A percentile compares a stretch with the other conserved stretches of the same genome.
Conservation (phyloP, 345 rosid genomes). For the Salix arbutifolia region DNA sequence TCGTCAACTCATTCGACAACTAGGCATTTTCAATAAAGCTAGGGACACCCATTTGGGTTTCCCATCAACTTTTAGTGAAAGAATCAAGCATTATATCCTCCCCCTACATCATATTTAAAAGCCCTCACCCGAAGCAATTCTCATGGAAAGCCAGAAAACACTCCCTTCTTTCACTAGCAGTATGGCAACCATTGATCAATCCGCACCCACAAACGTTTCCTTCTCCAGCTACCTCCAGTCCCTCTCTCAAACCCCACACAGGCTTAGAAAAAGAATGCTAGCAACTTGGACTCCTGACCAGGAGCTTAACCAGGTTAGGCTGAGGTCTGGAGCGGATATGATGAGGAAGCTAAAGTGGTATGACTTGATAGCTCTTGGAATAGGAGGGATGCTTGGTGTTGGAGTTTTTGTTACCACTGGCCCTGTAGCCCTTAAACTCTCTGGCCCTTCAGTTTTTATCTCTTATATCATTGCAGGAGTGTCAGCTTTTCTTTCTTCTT, state of each 20-base stretch:
- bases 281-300: conserved; percentile 92
- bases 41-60: conserved; percentile 25
- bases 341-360: conserved; percentile 79
- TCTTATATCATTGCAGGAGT: conserved; percentile 77
- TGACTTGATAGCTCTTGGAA: conserved; percentile 83
- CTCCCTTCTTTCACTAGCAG: conserved; percentile 14
- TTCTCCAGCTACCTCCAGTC: conserved; percentile 49
- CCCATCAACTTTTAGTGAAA: conserved; percentile 28
- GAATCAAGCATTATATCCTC: conserved; percentile 23
- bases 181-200: conserved; percentile 25
- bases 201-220: conserved; percentile 23
- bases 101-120: conserved; percentile 33
- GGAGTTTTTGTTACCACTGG: conserved; percentile 93
- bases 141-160: conserved; percentile 25
- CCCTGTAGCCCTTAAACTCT: conserved; percentile 45
- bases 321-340: conserved; percentile 96
- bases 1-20: conserved; percentile 7
- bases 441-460: conserved; percentile 85
- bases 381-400: conserved; percentile 92
- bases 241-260: conserved; percentile 76
- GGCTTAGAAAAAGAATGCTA: conserved; percentile 77
- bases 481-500: conserved; percentile 82
- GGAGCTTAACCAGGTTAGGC: conserved; percentile 77
- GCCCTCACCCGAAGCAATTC: conserved; percentile 27
- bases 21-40: conserved; percentile 22